Conservation (phyloP, 1,284 basidiomycete genomes). For the Trichosporon coremiiforme region DNA sequence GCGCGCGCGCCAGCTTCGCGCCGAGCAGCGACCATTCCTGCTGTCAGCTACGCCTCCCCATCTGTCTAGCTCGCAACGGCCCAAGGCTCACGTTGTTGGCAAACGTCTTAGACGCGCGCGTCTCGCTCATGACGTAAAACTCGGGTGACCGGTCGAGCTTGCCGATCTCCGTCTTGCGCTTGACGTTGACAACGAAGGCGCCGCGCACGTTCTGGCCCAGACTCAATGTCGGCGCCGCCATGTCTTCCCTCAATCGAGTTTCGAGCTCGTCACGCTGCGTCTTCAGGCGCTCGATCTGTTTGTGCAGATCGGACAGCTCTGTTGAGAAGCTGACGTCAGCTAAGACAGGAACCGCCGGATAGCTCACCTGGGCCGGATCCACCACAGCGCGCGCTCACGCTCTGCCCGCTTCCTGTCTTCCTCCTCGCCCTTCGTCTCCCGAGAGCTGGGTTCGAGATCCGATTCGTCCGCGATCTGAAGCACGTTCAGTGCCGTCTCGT, state of each 20-base stretch:
- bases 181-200: constrained; percentile 26
- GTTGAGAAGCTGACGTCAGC: constrained; percentile 66
- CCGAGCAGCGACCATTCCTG: constrained; percentile 71
- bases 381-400: constrained; percentile 58
- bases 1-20: constrained; percentile 64
- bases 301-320: constrained; percentile 64
- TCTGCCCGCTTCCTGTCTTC: constrained; percentile 38
- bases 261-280: constrained; percentile 40
- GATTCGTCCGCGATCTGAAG: constrained; percentile 33
- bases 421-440: constrained; percentile 27
- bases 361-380: constrained; percentile 70
- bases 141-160: constrained; percentile 38
- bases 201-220: constrained; percentile 22
- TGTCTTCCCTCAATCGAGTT: constrained; percentile 50
- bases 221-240: constrained; percentile 57
- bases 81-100: constrained; percentile 67
- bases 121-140: constrained; percentile 37
- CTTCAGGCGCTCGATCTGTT: constrained; percentile 31
- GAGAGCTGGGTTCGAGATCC: constrained; percentile 33
- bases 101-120: constrained; percentile 60
- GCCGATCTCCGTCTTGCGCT: constrained; percentile 61
- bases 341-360: background rate
- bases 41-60: too few relatives aligned
- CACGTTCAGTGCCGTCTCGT: constrained; percentile 47
- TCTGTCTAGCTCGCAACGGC: background rate